Evolutionary conservation across 805 yeast species (phyloP).

Genomic region (Hanseniaspora mollemarum): DNA sequence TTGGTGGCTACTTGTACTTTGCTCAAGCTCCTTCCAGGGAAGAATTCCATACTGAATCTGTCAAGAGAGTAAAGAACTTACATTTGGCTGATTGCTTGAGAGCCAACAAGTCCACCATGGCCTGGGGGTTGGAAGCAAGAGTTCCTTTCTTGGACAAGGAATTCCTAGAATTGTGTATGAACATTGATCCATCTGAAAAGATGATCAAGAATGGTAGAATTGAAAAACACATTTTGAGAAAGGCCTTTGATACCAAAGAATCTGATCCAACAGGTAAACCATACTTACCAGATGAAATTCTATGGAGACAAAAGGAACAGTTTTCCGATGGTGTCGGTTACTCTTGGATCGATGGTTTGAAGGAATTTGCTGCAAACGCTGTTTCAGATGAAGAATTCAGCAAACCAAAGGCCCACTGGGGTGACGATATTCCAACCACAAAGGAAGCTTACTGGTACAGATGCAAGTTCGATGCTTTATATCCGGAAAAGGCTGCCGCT

Average conservation of each 20-base stretch:
- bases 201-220: slow-evolving; percentile 69
- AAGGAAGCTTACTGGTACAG: slow-evolving; percentile 99
- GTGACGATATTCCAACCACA: slow-evolving; percentile 83
- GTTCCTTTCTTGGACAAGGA: slow-evolving; percentile 96
- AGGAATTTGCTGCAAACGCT: slow-evolving; percentile 81
- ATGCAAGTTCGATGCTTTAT: slow-evolving; percentile 85
- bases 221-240: slow-evolving; percentile 92
- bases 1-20: slow-evolving; percentile 96
- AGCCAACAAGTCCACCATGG: slow-evolving; percentile 99
- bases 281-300: slow-evolving; percentile 88
- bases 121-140: slow-evolving; percentile 99
- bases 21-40: slow-evolving; percentile 89
- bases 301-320: slow-evolving; percentile 99
- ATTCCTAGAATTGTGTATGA: slow-evolving; percentile 85
- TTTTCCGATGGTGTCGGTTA: slow-evolving; percentile 99
- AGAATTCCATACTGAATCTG: slow-evolving; percentile 94
- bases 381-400: slow-evolving; percentile 86
- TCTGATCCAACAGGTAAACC: slow-evolving; percentile 59
- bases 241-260: slow-evolving; percentile 90
- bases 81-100: slow-evolving; percentile 95
- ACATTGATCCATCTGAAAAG: slow-evolving; percentile 88
- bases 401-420: slow-evolving; percentile 92
- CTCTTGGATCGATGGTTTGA: slow-evolving; percentile 97
- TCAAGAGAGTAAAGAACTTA: slow-evolving; percentile 90
- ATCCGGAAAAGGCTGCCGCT: slow-evolving; percentile 87